Base-by-base conservation (phyloP, 495 filamentous ascomycete species). In the Hyaloscypha hepaticicola region DNA sequence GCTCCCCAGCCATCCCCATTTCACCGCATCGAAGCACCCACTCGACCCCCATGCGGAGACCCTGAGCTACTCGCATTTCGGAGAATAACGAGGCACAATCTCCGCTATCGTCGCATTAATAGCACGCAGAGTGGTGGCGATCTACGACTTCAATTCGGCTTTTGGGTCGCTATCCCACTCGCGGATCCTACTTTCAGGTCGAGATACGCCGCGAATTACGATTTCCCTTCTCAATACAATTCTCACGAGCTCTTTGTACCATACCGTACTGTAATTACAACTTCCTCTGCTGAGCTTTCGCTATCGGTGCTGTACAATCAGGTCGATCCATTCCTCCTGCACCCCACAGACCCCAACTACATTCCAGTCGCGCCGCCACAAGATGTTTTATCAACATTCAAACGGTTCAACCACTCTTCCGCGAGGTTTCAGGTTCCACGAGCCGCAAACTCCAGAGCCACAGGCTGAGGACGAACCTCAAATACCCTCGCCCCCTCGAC, bases 361-460 rank as follows among this genome's bases (percentile, higher is more conserved):
- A 65, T 65, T 62, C 62, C 61, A 58, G 51, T 53, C 55, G 45
- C 52, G 33, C n/a, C 49, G 14, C 49, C 24, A 60, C 58, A 63
- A 28, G 58, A 69, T 77, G 69, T 76, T 77, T 75, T 76, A 76
- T 56, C 69, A 72, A 60, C 58, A 63, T 5, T 62, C 65, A 41
- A 65, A 72, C 68, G 76, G 72, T 16, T 70, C 75, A 27, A 72
- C 75, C 51, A 77, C 74, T 65, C 73, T 78, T 28, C 75, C 78
- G 60, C 70, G 77, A 58, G 72, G 70, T 64, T 81, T 77, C 64
- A 69, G 72, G 70, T 77, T 68, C 60, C 69, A 73, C 50, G 70
- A 29, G 21, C 70, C 70, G 8, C 48, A 45, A 41, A 72, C 70
- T 12, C 70, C 70, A 33, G 68, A 72, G 49, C 68, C 68, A 5